These are phyloP conservation scores for Colletotrichum tamarilloi DNA, from an alignment of 2,329 filamentous ascomycete species.

Conservation along the genomic window DNA sequence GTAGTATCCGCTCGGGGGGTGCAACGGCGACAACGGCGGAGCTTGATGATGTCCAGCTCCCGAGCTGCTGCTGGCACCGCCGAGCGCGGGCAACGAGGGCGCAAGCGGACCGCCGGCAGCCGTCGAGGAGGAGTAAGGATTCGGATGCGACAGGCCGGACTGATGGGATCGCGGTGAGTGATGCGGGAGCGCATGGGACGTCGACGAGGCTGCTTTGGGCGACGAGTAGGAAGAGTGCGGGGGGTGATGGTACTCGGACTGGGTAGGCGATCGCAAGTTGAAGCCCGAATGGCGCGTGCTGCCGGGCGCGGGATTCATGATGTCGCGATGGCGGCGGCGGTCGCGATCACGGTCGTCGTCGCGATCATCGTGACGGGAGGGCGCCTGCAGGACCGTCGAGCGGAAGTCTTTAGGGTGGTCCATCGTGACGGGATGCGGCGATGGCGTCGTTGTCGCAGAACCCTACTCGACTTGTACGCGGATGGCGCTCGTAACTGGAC, in stretches of 20 bases:
- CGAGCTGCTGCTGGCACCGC: constrained; percentile 38
- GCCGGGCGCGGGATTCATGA: constrained; percentile 52
- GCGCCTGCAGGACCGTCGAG: constrained; percentile 61
- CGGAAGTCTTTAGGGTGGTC: constrained; percentile 56
- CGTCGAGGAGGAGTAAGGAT: constrained; percentile 51
- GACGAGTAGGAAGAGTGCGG: constrained; percentile 43
- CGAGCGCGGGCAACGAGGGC: constrained; percentile 32
- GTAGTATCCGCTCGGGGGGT: constrained; percentile 56
- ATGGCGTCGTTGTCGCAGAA: constrained; percentile 17
- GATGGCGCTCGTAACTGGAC: neutral
- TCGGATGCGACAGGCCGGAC: constrained; percentile 38
- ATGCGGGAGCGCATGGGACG: constrained; percentile 41
- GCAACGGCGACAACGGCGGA: constrained; percentile 54
- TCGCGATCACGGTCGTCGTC: constrained; percentile 46
- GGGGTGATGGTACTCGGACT: constrained; percentile 51
- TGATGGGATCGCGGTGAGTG: constrained; percentile 42
- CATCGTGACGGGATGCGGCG: constrained; percentile 46
- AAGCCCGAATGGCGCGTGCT: constrained; percentile 56
- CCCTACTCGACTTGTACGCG: neutral
- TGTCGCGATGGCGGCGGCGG: constrained; percentile 57
- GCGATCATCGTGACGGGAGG: constrained; percentile 54
- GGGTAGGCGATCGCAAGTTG: constrained; percentile 61
- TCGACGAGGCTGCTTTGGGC: constrained; percentile 35
- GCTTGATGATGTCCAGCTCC: constrained; percentile 35
- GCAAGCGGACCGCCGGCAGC: constrained; percentile 39